Base-by-base conservation (phyloP, 2,329 filamentous ascomycete species). In the Colletotrichum chlorophyti region DNA sequence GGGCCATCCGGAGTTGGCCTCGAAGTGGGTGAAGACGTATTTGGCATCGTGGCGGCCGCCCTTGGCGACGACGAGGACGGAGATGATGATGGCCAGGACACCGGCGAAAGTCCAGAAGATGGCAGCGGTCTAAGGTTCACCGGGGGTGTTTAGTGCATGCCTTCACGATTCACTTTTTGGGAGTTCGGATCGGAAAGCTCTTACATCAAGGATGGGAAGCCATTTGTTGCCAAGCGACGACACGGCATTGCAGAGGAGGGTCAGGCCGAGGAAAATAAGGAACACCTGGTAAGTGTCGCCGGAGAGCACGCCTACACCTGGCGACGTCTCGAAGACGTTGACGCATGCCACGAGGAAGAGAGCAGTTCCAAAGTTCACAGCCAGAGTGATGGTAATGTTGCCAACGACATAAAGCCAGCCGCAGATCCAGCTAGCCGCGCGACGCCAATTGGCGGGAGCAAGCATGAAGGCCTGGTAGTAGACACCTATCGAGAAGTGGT, bases 401-500 rank as follows among this genome's bases (percentile, higher is more conserved):
- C 91, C 91, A 48, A 91, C 86, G 15, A 91, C 83, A 69, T 90
- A 93, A 19, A 88, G 78, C 89, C 89, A 93, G 60, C 89, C 89
- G 64, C 86, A 89, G 60, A 90, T 84, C 84, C 87, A 92, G 27
- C 86, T 86, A 14, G 87, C 79, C 14, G 89, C 74, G 37, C 81
- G 83, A 50, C 88, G 85, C 75, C 83, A 88, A 14, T 71, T 72
- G 23, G 80, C 70, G 15, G 87, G 80, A 0, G 89, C 82, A 12
- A 93, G 82, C 85, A 91, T 91, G 69, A 89, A 91, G 6, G 88
- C 87, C 75, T 91, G 89, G 71, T 91, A 91, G 76, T 93, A 92
- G 51, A 91, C 89, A 53, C 76, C 75, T 76, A 31, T 29, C 17
- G 11, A 45, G 31, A 55, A 29, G 23, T 27, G 17, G 35, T 53